These are phyloP conservation scores for Seiridium unicorne DNA, from an alignment of 2,329 filamentous ascomycete species.

Conservation along the genomic window DNA sequence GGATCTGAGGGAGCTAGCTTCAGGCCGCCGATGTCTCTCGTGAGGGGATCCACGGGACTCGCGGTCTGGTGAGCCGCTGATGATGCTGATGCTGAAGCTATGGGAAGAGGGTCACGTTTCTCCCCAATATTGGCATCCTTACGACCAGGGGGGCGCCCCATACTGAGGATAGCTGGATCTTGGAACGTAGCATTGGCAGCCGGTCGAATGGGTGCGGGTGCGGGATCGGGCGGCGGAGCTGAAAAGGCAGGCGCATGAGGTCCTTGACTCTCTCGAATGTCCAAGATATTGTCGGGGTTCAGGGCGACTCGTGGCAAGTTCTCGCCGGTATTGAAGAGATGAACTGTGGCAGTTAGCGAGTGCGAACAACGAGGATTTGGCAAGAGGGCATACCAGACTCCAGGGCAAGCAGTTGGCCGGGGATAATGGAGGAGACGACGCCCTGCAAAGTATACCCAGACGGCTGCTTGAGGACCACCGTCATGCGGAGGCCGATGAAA, in stretches of 20 bases:
- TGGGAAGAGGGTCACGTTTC: conserved; percentile 29
- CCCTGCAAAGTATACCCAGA: conserved; percentile 9
- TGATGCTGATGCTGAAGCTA: conserved; percentile 18
- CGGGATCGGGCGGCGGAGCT: conserved; percentile 16
- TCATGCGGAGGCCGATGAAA: conserved; percentile 12
- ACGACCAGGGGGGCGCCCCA: conserved; percentile 40
- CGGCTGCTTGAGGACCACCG: conserved; percentile 9
- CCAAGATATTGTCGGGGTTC: conserved; percentile 20
- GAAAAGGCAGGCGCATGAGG: conserved; percentile 1
- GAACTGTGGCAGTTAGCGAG: conserved; percentile 2
- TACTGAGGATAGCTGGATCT: conserved; percentile 82
- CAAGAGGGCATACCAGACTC: conserved; percentile 2
- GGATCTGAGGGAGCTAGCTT: conserved; percentile 14
- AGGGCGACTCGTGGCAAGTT: conserved; percentile 4
- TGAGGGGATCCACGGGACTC: not conserved
- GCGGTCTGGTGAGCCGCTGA: conserved; percentile 3
- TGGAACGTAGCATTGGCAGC: conserved; percentile 49
- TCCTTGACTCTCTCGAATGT: conserved; percentile 16
- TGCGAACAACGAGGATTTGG: not conserved
- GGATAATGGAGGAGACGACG: conserved; percentile 8
- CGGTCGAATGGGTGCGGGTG: conserved; percentile 18
- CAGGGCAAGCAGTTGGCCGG: conserved; percentile 7
- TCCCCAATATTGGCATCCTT: conserved; percentile 28
- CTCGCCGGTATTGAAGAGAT: conserved; percentile 9
- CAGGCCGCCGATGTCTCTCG: conserved; percentile 11